A percentile compares a stretch with the other conserved stretches of the same genome.
Conservation (phyloP, 257 asterid species). For the Mentha longifolia region DNA sequence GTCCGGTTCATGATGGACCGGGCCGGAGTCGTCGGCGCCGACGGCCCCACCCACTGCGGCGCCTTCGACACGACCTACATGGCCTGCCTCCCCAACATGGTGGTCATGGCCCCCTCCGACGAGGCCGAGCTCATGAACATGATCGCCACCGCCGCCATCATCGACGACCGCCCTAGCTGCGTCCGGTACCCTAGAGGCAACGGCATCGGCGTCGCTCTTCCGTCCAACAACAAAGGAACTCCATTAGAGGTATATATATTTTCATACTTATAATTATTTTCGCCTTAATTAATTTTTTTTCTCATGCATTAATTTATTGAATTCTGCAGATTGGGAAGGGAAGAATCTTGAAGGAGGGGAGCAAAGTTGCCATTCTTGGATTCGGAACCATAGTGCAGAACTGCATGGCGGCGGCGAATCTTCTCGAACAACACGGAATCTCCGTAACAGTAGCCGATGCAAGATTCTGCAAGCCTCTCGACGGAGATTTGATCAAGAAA, state of each 20-base stretch:
- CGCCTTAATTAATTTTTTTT: too few species aligned
- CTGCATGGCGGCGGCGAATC: constrained; percentile 45
- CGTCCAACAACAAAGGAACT: constrained; percentile 57
- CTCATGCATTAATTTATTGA: not conserved
- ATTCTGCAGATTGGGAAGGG: constrained; percentile 53
- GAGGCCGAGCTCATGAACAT: constrained; percentile 77
- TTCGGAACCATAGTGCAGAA: constrained; percentile 50
- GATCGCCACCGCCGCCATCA: constrained; percentile 68
- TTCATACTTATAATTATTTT: not conserved
- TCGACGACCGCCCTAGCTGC: constrained; percentile 69
- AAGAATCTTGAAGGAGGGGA: constrained; percentile 44
- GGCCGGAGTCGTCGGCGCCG: constrained; percentile 79
- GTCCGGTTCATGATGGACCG: constrained; percentile 74
- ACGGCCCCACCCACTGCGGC: constrained; percentile 78
- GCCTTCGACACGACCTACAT: constrained; percentile 70
- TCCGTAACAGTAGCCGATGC: constrained; percentile 48
- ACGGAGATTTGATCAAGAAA: constrained; percentile 44
- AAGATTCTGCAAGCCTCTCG: constrained; percentile 58
- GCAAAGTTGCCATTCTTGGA: constrained; percentile 45
- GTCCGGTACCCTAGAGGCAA: constrained; percentile 78
- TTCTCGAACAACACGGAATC: constrained; percentile 39
- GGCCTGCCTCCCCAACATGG: constrained; percentile 82
- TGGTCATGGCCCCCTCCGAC: constrained; percentile 82
- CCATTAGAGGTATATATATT: constrained; percentile 53
- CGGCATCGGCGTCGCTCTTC: constrained; percentile 60